Base-by-base conservation (phyloP, 768 basidiomycete genomes). In the Hygrophorus russula region DNA sequence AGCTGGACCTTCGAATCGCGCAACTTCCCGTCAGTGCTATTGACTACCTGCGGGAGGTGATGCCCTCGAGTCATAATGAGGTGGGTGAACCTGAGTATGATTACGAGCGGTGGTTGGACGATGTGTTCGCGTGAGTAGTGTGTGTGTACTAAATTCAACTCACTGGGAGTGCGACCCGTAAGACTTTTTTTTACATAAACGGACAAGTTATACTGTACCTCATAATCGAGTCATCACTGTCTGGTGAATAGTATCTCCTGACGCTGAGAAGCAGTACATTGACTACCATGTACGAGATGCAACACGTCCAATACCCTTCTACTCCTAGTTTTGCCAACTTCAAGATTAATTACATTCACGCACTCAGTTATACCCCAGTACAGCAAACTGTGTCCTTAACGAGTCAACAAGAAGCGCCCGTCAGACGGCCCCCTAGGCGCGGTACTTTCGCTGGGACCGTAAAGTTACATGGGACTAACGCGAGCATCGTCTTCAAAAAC, bases 1-100 rank as follows among this genome's bases (percentile, higher is more conserved):
- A 98, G 61, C 65, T 96, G 28, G 94, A 99, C 57, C 72, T 99
- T 55, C 76, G 80, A 39, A 64, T 92, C 42, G 89, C 90, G 17
- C 77, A 82, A 46, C 68, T 99, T 13, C 85, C 94, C 2, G 65
- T 68, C 6, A 65, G 71, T 44, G 74, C 85, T 0, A 79, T 93
- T 42, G 78, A 83, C 11, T 97, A 92, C 60, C 68, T 98, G 49
- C 74, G 76, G 28, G 77, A 87, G 55, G 80, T 76, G 37, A 84
- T 98, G 77, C 91, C 93, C 1, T 65, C 59, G 37, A 59, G 53
- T 14, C 52, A 55, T 45, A 76, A 71, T 37, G 76, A 67, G 5
- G 66, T 53, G 6, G 81, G 74, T 17, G 84, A 86, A 53, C 61
- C 69, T 4, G 77, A 81, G 56, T 89, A 82, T 52, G 82, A 88